Evolutionary conservation across 768 basidiomycete genomes (phyloP), one percentile per base, ranked within the genome.

Genomic region (Lactarius sanguifluus): DNA sequence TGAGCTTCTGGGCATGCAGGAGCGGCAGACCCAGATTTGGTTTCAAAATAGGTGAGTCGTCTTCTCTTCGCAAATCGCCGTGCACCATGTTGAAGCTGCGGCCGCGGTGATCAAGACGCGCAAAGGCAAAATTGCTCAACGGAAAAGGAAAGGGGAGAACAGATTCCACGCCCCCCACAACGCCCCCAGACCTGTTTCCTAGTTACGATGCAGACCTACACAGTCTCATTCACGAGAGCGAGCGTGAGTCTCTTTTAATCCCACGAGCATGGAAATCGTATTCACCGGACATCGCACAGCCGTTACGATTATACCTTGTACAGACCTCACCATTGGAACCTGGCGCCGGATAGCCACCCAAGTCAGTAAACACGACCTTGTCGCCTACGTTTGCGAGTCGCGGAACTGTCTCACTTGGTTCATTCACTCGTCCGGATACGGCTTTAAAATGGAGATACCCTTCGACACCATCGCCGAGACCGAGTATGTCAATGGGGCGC

Each of bases 11-110:
- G 89, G 90, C 18, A 92, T 94, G 88, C 84, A 89, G 59, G 92
- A 93, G 76, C 86, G 91, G 43, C 92, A 93, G 79, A 92, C 90
- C 0, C 92, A 93, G 76, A 89, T 94, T 57, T 93, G 92, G 92
- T 94, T 92, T 72, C 91, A 94, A 75, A 93, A 94, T 73, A 81
- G 91, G 91, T 88, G 69, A 64, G 79, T 69, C 13, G 20, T 34
- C 68, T 45, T 62, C 18, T 10, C 16, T 58, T 71, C 32, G 8
- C 70, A 69, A 70, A 5, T 60, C 56, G 5, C 41, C 68, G 15
- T 45, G 40, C 36, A n/a, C 38, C 7, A 23, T 47, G 56, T 60
- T 57, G 20, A 57, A 58, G 28, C 50, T 54, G 56, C 15, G 50
- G 16, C 43, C 36, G 50, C 10, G 30, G 56, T 57, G 56, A 38